These are phyloP conservation scores for Purshia tridentata DNA, from an alignment of 306 rosid genomes.

Conservation along the genomic window DNA sequence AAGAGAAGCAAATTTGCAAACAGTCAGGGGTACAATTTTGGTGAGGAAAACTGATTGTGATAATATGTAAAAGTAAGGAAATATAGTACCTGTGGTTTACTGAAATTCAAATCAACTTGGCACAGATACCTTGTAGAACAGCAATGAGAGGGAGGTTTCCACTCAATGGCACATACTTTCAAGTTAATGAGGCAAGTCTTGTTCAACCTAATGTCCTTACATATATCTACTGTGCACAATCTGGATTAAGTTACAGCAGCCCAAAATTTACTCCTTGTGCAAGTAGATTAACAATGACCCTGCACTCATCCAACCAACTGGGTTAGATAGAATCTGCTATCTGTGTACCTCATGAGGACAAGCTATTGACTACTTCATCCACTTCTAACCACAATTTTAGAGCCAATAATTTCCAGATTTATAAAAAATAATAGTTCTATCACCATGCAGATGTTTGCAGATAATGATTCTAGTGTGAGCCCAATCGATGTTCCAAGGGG, in stretches of 20 bases:
- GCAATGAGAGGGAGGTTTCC: slow-evolving; percentile 95
- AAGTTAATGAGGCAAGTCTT: slow-evolving; percentile 76
- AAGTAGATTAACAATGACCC: not conserved
- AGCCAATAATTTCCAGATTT: not conserved
- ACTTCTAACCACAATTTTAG: not conserved
- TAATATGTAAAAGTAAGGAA: slow-evolving; percentile 8
- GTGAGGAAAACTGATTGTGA: slow-evolving; percentile 37
- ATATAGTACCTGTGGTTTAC: slow-evolving; percentile 14
- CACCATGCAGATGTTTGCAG: slow-evolving; percentile 76
- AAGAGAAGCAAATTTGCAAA: slow-evolving; percentile 70
- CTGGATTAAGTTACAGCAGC: not conserved
- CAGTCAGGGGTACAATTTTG: slow-evolving; percentile 83
- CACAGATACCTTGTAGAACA: slow-evolving; percentile 86
- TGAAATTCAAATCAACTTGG: slow-evolving; percentile 23
- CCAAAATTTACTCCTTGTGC: not conserved
- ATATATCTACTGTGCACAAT: not conserved
- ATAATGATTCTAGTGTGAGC: slow-evolving; percentile 60
- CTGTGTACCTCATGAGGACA: slow-evolving; percentile 7
- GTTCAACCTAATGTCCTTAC: not conserved
- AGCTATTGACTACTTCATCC: slow-evolving; percentile 6
- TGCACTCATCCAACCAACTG: not conserved
- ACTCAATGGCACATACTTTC: slow-evolving; percentile 90
- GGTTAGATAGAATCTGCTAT: not conserved
- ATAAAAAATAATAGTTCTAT: slow-evolving; percentile 25
- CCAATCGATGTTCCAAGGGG: slow-evolving; percentile 77